phyloP scores from a whole-genome alignment of 2,329 filamentous ascomycete species.

The Microcyclosporella mali region DNA sequence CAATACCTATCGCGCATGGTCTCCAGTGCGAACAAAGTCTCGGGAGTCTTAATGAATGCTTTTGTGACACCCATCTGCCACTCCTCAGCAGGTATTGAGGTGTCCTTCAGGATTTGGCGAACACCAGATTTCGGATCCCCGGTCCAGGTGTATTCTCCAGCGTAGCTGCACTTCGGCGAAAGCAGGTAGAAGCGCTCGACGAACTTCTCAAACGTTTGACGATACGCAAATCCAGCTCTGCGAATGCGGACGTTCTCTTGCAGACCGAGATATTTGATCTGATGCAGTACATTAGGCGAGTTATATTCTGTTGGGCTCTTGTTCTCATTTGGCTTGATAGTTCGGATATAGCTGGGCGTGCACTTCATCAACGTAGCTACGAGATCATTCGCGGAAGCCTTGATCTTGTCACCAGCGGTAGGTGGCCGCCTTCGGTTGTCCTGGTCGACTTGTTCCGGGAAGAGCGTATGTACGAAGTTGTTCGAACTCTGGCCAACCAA shows the following conservation, averaged over 20 bases:
- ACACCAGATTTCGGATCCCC: conserved; percentile 82
- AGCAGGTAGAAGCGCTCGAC: conserved; percentile 94
- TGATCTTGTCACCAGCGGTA: conserved; percentile 94
- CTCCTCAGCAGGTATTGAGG: conserved; percentile 88
- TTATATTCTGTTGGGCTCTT: conserved; percentile 95
- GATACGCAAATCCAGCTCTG: conserved; percentile 91
- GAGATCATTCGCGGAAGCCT: conserved; percentile 85
- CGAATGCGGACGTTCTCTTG: conserved; percentile 98
- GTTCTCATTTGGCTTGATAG: conserved; percentile 99
- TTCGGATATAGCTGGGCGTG: conserved; percentile 94
- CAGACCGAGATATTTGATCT: conserved; percentile 98
- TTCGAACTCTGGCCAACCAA: conserved; percentile 80
- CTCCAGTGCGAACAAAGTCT: conserved; percentile 92
- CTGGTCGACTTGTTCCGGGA: conserved; percentile 89
- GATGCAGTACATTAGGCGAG: conserved; percentile 83
- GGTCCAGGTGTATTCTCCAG: conserved; percentile 93
- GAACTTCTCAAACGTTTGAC: conserved; percentile 96
- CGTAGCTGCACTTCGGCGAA: conserved; percentile 90
- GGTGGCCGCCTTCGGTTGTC: conserved; percentile 92
- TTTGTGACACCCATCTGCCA: conserved; percentile 97
- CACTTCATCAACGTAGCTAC: conserved; percentile 96
- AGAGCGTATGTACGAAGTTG: conserved; percentile 76
- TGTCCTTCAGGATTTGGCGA: conserved; percentile 90
- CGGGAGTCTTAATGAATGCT: conserved; percentile 95
- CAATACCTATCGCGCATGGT: conserved; percentile 97